Evolutionary conservation across 2,329 filamentous ascomycete species (phyloP).

Genomic region (Xylaria sp.): DNA sequence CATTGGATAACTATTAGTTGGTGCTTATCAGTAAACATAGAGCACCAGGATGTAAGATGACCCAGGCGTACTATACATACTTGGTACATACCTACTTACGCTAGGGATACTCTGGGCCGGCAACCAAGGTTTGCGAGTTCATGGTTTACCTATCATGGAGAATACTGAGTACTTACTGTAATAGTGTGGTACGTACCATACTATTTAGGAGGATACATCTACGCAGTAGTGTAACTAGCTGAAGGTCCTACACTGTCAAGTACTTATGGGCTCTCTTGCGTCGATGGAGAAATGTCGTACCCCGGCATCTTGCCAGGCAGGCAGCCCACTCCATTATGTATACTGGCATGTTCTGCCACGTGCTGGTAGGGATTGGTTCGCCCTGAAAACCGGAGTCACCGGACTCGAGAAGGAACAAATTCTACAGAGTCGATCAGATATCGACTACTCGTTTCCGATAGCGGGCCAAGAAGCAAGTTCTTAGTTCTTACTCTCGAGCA

Average conservation of each 20-base stretch:
- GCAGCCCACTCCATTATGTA: not conserved
- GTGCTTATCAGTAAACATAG: not conserved
- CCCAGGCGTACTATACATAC: not conserved
- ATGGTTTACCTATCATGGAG: slow-evolving; percentile 22
- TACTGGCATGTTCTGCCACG: slow-evolving; percentile 19
- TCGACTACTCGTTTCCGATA: not conserved
- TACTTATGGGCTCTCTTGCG: not conserved
- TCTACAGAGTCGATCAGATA: slow-evolving; percentile 5
- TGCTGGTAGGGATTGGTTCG: slow-evolving; percentile 29
- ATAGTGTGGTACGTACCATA: not conserved
- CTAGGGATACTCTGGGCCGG: not conserved
- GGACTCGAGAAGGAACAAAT: not conserved
- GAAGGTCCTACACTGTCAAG: not conserved
- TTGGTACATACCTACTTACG: not conserved
- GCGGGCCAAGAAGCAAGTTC: slow-evolving; percentile 1
- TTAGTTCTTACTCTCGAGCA: slow-evolving; percentile 7
- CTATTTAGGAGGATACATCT: not conserved
- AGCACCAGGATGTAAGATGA: not conserved
- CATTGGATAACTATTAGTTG: not conserved
- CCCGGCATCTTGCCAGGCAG: not conserved
- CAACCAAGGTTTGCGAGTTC: slow-evolving; percentile 13
- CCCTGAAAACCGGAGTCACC: slow-evolving; percentile 12
- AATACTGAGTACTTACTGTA: not conserved
- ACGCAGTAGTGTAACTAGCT: not conserved
- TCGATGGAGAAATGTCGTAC: slow-evolving; percentile 7